Conservation (phyloP, 306 rosid genomes). For the Mimosa bimucronata region DNA sequence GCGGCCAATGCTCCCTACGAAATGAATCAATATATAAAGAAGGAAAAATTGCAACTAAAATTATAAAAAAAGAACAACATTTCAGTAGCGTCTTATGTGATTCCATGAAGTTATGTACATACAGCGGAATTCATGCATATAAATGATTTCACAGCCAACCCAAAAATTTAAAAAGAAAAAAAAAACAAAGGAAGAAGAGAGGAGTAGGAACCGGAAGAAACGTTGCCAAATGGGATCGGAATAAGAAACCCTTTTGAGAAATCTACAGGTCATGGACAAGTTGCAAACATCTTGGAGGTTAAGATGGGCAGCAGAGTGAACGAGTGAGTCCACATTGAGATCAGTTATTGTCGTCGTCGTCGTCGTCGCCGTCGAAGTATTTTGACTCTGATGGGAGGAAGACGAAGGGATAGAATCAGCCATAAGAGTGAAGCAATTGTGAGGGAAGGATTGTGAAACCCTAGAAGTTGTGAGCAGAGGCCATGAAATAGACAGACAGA, state of each 20-base stretch:
- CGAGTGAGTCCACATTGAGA: slow-evolving; percentile 61
- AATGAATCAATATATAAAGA: not conserved
- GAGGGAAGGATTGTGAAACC: slow-evolving; percentile 15
- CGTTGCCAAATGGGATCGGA: slow-evolving; percentile 78
- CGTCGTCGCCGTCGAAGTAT: not conserved
- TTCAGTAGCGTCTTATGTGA: not conserved
- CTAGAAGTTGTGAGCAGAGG: not conserved
- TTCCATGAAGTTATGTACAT: too few species aligned
- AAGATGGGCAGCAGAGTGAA: slow-evolving; percentile 58
- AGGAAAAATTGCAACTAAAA: not conserved
- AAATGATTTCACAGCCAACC: not conserved
- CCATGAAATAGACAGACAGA: too few species aligned
- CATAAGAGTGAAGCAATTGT: slow-evolving; percentile 34
- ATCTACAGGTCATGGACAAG: slow-evolving; percentile 67
- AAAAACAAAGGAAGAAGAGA: not conserved
- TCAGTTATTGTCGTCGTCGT: slow-evolving; percentile 49
- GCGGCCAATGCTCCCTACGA: slow-evolving; percentile 59
- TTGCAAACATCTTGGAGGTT: slow-evolving; percentile 65
- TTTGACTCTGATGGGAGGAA: not conserved
- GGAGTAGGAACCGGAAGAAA: slow-evolving; percentile 53
- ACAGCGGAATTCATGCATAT: not conserved
- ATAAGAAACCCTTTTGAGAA: slow-evolving; percentile 62
- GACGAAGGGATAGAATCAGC: slow-evolving; percentile 26
- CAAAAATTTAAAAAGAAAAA: not conserved
- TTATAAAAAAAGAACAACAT: not conserved